Conservation (phyloP, 176 grass and related monocot species). For the Canna indica region DNA sequence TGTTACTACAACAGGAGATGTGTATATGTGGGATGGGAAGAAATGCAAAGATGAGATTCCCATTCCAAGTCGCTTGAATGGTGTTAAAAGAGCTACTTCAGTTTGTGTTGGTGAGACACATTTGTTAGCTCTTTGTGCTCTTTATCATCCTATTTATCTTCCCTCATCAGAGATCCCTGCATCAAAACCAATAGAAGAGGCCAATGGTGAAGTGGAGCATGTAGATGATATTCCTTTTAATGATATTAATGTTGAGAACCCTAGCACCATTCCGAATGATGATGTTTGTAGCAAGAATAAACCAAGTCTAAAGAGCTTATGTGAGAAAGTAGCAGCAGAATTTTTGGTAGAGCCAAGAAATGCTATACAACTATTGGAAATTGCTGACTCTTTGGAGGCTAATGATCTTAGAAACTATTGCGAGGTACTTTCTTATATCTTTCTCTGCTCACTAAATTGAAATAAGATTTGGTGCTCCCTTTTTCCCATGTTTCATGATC, state of each 20-base stretch:
- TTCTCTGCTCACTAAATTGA: conserved; percentile 5
- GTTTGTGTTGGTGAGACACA: conserved; percentile 99
- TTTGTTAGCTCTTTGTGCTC: conserved; percentile 68
- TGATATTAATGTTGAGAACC: conserved; percentile 31
- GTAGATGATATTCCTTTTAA: conserved; percentile 56
- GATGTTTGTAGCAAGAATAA: conserved; percentile 21
- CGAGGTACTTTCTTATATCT: conserved; percentile 44
- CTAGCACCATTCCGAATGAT: conserved; percentile 23
- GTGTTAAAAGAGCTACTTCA: conserved; percentile 76
- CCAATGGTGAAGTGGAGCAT: conserved; percentile 46
- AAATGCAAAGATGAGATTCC: conserved; percentile 60
- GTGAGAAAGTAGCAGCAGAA: conserved; percentile 87
- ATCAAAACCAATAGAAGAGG: conserved; percentile 26
- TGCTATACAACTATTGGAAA: conserved; percentile 83
- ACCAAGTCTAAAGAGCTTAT: conserved; percentile 79
- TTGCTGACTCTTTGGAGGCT: conserved; percentile 89
- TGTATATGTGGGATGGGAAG: conserved; percentile 98
- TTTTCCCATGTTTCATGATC: conserved; percentile 10
- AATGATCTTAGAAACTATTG: conserved; percentile 81
- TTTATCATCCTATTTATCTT: conserved; percentile 77
- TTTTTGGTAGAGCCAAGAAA: conserved; percentile 83
- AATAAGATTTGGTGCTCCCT: conserved; percentile 8
- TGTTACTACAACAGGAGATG: conserved; percentile 78
- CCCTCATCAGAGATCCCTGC: conserved; percentile 34
- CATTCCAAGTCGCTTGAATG: conserved; percentile 59